These are phyloP conservation scores for Cyclotella choctawhatcheeana DNA, from an alignment of 108 stramenopile genomes.

Conservation along the genomic window DNA sequence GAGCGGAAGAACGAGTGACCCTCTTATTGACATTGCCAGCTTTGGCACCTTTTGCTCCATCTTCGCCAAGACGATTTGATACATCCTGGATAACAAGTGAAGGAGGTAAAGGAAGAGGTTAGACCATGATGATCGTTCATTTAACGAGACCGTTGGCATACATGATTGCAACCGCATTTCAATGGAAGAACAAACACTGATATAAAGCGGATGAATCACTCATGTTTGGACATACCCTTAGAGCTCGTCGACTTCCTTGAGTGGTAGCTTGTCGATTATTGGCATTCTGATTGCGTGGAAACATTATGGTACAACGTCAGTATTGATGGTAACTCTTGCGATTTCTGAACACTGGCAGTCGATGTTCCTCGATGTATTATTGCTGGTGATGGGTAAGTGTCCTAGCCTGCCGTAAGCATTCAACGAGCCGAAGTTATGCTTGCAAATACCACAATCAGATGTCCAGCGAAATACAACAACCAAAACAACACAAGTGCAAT, in stretches of 20 bases:
- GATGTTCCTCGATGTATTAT: too few species aligned
- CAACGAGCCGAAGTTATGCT: conserved; percentile 1
- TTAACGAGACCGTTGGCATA: neutral
- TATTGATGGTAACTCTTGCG: neutral
- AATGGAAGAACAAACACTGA: too few species aligned
- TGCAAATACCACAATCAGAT: neutral
- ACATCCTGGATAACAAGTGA: conserved; percentile 42
- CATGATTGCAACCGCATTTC: neutral
- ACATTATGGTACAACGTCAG: conserved; percentile 7
- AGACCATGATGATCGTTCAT: neutral
- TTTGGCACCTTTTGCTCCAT: conserved; percentile 26
- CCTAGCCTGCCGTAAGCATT: too few species aligned
- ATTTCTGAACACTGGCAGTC: neutral
- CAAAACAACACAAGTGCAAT: neutral
- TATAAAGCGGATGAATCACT: too few species aligned
- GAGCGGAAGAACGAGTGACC: conserved; percentile 25
- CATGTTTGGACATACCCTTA: conserved; percentile 37
- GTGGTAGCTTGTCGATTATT: conserved; percentile 3
- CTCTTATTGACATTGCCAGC: conserved; percentile 14
- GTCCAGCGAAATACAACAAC: neutral
- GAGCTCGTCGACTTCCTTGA: conserved; percentile 44
- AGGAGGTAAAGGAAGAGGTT: neutral
- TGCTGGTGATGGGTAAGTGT: too few species aligned
- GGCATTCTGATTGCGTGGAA: conserved; percentile 32
- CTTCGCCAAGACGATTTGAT: conserved; percentile 41